phyloP scores from a whole-genome alignment of 495 filamentous ascomycete species.

The Penicillium taxi region DNA sequence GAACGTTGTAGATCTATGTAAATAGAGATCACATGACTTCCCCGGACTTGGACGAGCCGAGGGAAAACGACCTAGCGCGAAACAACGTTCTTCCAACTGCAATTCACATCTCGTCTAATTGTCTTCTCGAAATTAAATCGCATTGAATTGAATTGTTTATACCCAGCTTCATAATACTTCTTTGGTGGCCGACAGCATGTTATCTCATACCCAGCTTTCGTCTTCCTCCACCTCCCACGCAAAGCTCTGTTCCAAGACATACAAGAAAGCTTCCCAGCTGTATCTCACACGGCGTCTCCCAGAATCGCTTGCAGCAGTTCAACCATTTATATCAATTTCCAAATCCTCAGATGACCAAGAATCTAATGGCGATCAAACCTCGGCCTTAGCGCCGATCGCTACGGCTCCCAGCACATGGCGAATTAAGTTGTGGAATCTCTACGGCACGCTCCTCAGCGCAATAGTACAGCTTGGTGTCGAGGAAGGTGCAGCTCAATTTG shows the following conservation, averaged over 20 bases:
- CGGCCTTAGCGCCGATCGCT: slow-evolving; percentile 57
- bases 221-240: slow-evolving; percentile 48
- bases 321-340: slow-evolving; percentile 60
- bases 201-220: slow-evolving; percentile 39
- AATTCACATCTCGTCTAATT: slow-evolving; percentile 2
- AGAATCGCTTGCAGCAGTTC: slow-evolving; percentile 74
- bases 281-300: slow-evolving; percentile 87
- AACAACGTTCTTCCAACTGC: slow-evolving; percentile 17
- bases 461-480: slow-evolving; percentile 82
- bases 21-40: slow-evolving; percentile 21
- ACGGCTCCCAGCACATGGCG: slow-evolving; percentile 65
- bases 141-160: slow-evolving; percentile 1
- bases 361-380: slow-evolving; percentile 26
- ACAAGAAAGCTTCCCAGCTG: slow-evolving; percentile 81
- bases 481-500: slow-evolving; percentile 81
- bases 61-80: slow-evolving; percentile 29
- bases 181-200: slow-evolving; percentile 32
- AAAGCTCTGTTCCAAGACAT: slow-evolving; percentile 56
- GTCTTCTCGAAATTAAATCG: slow-evolving; percentile 5
- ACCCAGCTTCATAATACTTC: slow-evolving; percentile 1
- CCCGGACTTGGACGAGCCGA: slow-evolving; percentile 28
- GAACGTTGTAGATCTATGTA: neutral
- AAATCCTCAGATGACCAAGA: slow-evolving; percentile 28
- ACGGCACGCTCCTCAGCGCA: slow-evolving; percentile 85
- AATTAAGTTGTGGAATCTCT: slow-evolving; percentile 95